A percentile compares a stretch with the other conserved stretches of the same genome.
Conservation (phyloP, 1,284 basidiomycete species). For the Ceratobasidium sp. region DNA sequence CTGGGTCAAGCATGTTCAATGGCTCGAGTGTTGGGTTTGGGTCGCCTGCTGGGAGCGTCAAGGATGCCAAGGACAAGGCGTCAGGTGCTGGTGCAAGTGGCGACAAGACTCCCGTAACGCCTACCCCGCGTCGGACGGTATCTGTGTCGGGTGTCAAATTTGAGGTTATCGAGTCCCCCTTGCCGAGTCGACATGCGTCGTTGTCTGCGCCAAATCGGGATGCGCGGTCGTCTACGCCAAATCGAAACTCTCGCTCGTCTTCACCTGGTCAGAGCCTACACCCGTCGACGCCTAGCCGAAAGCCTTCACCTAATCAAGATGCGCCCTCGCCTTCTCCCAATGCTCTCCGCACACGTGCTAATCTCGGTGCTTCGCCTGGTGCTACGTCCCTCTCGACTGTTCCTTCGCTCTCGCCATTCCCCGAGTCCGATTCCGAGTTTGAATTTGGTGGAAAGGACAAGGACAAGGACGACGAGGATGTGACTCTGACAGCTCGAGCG, state of each 20-base stretch:
- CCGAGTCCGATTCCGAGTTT: constrained; percentile 40
- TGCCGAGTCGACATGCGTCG: background rate
- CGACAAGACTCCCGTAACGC: constrained; percentile 11
- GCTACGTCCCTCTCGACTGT: constrained; percentile 26
- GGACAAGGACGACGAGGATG: constrained; percentile 27
- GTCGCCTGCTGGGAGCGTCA: constrained; percentile 4
- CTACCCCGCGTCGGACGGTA: constrained; percentile 11
- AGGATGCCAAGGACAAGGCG: background rate
- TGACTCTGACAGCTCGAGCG: constrained; percentile 20
- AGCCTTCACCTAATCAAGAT: constrained; percentile 1
- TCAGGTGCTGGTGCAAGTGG: background rate
- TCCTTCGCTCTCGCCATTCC: constrained; percentile 41
- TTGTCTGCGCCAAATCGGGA: background rate
- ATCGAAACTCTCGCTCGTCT: background rate
- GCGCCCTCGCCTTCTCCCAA: constrained; percentile 16
- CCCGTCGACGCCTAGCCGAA: constrained; percentile 5
- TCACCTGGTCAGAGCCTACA: background rate
- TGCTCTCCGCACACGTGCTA: constrained; percentile 19
- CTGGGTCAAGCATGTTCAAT: constrained; percentile 29
- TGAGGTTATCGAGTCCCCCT: background rate
- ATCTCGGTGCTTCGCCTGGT: constrained; percentile 23
- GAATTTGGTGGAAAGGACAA: constrained; percentile 21
- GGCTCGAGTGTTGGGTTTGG: constrained; percentile 27
- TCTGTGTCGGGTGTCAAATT: constrained; percentile 21
- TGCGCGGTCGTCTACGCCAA: background rate